phyloP scores from a whole-genome alignment of 371 early-diverging fungal genomes.

The Cladochytrium tenue region DNA sequence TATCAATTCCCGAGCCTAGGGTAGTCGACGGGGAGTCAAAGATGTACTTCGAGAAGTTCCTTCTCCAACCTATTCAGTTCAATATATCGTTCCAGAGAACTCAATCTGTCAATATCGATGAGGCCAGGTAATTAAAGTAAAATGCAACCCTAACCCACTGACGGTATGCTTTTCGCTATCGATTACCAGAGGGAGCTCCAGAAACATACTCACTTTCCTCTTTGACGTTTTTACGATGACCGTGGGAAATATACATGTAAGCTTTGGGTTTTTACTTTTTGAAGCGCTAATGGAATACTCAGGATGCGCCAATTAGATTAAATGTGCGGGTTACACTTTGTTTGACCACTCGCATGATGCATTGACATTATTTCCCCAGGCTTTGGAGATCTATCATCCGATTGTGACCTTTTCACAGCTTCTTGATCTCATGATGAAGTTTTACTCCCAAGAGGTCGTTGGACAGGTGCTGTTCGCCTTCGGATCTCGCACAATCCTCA shows the following conservation, averaged over 20 bases:
- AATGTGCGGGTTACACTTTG: conserved; percentile 48
- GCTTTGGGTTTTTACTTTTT: conserved; percentile 15
- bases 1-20: conserved; percentile 69
- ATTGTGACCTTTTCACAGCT: conserved; percentile 77
- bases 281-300: neutral
- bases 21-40: conserved; percentile 66
- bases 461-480: conserved; percentile 61
- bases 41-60: conserved; percentile 91
- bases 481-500: neutral
- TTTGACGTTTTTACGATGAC: conserved; percentile 93
- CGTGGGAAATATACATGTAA: conserved; percentile 90
- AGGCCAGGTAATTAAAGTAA: conserved; percentile 38
- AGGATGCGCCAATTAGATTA: conserved; percentile 86
- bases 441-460: conserved; percentile 87
- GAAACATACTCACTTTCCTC: conserved; percentile 47
- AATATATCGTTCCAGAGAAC: conserved; percentile 91
- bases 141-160: conserved; percentile 14
- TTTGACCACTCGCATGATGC: neutral
- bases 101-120: conserved; percentile 67
- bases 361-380: conserved; percentile 31
- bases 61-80: conserved; percentile 91
- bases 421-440: conserved; percentile 73
- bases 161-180: conserved; percentile 39
- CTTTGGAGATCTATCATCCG: conserved; percentile 86
- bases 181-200: conserved; percentile 40